Evolutionary conservation across 2,329 filamentous ascomycete genomes (phyloP), one percentile per base, ranked within the genome.

Genomic region (Dichotomopilus funicola): DNA sequence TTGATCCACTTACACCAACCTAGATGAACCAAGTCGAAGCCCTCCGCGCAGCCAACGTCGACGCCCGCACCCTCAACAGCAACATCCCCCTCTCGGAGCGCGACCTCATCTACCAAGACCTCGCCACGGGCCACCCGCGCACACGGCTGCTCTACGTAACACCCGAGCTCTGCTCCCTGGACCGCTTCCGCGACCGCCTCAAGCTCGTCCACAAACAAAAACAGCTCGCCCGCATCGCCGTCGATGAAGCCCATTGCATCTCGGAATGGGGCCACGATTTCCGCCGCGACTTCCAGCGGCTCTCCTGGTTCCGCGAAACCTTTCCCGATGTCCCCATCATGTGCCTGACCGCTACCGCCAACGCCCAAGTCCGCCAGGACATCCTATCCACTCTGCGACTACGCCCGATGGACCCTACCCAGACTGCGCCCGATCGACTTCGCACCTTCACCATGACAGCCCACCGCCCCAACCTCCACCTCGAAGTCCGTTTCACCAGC

Each of bases 231-330:
- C 83, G 92, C 11, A 83, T 97, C 60, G 92, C 88, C 48, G 85
- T 97, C 55, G 92, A 97, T 66, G 92, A 97, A 73, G 92, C 92
- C 2, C 92, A 97, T 70, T 97, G 92, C 70, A 95, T 97, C 63
- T 95, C 89, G 31, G 91, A 96, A 83, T 96, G 92, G 92, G 92
- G 92, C 1, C 91, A 97, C 69, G 92, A 97, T 70, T 97, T 97
- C 68, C 87, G 92, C n/a, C 88, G 86, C 38, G 88, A 91, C 55
- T 97, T 96, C 72, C 91, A 94, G 67, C 82, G 87, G 19, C 78
- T 97, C 6, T 86, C 82, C 2, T 96, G 89, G 84, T 94, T 97
- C 74, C 86, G 88, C 63, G 78, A 83, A 49, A 84, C 84, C 5
- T 91, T 94, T 61, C 89, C 91, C 0, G 80, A 88, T 54, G 89